Percentiles rank a stretch among this genome's conserved stretches.
Evolutionary conservation across 805 yeast genomes (phyloP).

Genomic region (Yamadazyma laniorum): DNA sequence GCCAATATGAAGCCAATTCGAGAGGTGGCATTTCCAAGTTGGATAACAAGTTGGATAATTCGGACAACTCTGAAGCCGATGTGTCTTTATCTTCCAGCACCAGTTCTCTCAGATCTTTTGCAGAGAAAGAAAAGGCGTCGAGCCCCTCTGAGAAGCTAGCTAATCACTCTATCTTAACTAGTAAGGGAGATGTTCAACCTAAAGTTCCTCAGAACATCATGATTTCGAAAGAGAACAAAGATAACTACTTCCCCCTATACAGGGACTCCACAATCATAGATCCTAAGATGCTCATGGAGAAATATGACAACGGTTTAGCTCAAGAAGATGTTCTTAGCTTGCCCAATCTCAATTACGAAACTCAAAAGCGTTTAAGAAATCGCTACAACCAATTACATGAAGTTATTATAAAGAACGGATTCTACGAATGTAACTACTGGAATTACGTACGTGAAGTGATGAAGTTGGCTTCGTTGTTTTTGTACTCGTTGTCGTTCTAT

Average conservation of each 20-base stretch:
- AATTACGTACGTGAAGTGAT: constrained; percentile 67
- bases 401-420: constrained; percentile 52
- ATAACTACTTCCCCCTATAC: constrained; percentile 35
- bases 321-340: constrained; percentile 52
- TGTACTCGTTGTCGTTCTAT: constrained; percentile 49
- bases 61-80: constrained; percentile 15
- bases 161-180: neutral
- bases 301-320: constrained; percentile 57
- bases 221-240: constrained; percentile 36
- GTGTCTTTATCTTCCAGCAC: constrained; percentile 13
- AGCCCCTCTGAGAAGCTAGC: neutral
- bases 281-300: constrained; percentile 51
- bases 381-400: constrained; percentile 64
- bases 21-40: constrained; percentile 4
- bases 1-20: constrained; percentile 20
- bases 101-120: neutral
- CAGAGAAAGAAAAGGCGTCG: neutral
- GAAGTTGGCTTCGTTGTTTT: constrained; percentile 56
- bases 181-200: constrained; percentile 41
- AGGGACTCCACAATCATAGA: constrained; percentile 42
- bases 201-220: constrained; percentile 49
- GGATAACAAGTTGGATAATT: constrained; percentile 15
- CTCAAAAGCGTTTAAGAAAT: constrained; percentile 56
- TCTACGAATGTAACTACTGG: constrained; percentile 71
- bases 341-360: constrained; percentile 66